A percentile compares a stretch with the other conserved stretches of the same genome.
Conservation (phyloP, 31 red algal species). For the Odonthalia washingtoniensis region DNA sequence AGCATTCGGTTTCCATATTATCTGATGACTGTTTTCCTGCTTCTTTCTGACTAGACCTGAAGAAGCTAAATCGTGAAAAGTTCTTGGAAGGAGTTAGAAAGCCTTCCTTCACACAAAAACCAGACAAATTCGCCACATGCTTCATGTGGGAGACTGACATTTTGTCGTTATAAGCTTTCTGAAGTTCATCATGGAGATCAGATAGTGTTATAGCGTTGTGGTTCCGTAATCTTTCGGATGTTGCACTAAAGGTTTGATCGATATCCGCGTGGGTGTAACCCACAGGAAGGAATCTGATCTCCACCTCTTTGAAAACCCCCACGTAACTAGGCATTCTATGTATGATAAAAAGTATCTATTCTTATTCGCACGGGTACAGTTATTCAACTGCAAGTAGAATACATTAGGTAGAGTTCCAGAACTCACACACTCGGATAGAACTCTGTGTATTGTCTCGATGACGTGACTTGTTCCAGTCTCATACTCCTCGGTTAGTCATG, state of each 20-base stretch:
- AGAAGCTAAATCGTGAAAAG: too few species aligned
- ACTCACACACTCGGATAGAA: not conserved
- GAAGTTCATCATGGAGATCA: not conserved
- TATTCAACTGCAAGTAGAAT: conserved; percentile 25
- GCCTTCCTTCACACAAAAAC: too few species aligned
- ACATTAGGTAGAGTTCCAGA: not conserved
- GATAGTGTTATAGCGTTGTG: not conserved
- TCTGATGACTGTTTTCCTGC: too few species aligned
- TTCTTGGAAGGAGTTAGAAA: too few species aligned
- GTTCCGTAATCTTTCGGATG: not conserved
- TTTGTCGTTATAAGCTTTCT: not conserved
- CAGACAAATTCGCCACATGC: not conserved
- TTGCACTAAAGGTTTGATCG: not conserved
- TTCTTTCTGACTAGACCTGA: too few species aligned
- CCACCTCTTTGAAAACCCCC: not conserved
- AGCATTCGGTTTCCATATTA: too few species aligned
- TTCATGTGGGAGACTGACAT: not conserved
- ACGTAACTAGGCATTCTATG: conserved; percentile 10
- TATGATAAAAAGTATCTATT: conserved; percentile 30
- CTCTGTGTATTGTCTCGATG: conserved; percentile 27
- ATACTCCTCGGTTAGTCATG: not conserved
- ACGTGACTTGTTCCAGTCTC: conserved; percentile 21
- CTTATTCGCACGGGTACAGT: conserved; percentile 31
- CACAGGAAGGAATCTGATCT: too few species aligned
- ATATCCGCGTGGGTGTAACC: conserved; percentile 38